These are phyloP conservation scores for Apiospora arundinis DNA, from an alignment of 2,329 filamentous ascomycete genomes.

Conservation along the genomic window DNA sequence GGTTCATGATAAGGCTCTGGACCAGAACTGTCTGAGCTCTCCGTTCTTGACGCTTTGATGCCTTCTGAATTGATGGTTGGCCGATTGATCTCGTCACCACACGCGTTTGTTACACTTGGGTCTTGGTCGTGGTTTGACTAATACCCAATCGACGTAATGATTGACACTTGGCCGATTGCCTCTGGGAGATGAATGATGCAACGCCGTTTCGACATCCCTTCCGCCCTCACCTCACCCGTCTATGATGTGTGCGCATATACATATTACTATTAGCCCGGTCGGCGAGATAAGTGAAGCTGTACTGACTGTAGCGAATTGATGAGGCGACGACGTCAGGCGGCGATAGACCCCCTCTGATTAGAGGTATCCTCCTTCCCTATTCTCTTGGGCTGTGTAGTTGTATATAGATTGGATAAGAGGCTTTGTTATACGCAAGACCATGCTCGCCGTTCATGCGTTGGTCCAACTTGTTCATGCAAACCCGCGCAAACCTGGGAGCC, in stretches of 20 bases:
- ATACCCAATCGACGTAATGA: neutral
- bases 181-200: neutral
- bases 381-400: neutral
- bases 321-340: neutral
- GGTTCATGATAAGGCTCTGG: neutral
- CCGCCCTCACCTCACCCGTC: neutral
- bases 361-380: neutral
- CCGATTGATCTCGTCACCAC: neutral
- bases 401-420: neutral
- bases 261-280: neutral
- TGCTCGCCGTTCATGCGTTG: conserved; percentile 5
- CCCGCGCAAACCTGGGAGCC: neutral
- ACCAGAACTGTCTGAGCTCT: no score
- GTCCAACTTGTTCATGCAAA: conserved; percentile 1
- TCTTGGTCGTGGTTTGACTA: conserved; percentile 2
- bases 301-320: neutral
- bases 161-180: neutral
- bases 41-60: neutral
- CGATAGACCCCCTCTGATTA: neutral
- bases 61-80: no score
- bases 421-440: neutral
- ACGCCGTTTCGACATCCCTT: neutral
- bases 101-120: neutral
- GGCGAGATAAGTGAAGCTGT: neutral
- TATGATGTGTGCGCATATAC: no score